These are phyloP conservation scores for Fusarium duplospermum DNA, from an alignment of 2,329 filamentous ascomycete genomes.

Conservation along the genomic window DNA sequence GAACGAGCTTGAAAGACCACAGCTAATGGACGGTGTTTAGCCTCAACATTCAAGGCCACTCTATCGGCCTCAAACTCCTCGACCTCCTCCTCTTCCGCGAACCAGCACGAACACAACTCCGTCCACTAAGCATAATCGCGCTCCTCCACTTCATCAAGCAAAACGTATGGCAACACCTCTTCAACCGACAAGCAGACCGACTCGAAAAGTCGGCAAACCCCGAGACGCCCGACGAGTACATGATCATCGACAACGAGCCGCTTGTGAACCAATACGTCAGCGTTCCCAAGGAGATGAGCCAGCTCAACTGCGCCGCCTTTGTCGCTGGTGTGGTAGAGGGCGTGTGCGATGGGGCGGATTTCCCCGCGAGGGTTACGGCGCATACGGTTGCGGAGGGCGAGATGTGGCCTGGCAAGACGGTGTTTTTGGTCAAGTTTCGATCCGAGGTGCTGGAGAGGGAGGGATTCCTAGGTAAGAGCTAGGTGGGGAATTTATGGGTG, in stretches of 20 bases:
- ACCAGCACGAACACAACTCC: slow-evolving; percentile 74
- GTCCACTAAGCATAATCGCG: slow-evolving; percentile 88
- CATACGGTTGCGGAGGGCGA: slow-evolving; percentile 81
- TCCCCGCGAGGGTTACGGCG: slow-evolving; percentile 88
- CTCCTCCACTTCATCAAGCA: slow-evolving; percentile 97
- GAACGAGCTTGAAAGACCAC: background rate
- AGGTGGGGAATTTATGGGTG: background rate
- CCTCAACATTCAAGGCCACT: slow-evolving; percentile 91
- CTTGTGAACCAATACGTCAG: slow-evolving; percentile 94
- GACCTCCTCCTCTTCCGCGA: slow-evolving; percentile 93
- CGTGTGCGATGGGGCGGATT: slow-evolving; percentile 91
- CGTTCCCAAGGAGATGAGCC: slow-evolving; percentile 93
- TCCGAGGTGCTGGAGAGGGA: slow-evolving; percentile 93
- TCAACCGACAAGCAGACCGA: slow-evolving; percentile 88
- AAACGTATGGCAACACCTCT: slow-evolving; percentile 91
- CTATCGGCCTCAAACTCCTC: slow-evolving; percentile 92
- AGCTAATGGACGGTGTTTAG: slow-evolving; percentile 55
- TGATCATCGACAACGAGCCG: slow-evolving; percentile 99
- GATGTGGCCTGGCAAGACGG: slow-evolving; percentile 96
- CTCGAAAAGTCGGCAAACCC: slow-evolving; percentile 89
- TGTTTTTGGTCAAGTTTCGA: slow-evolving; percentile 94
- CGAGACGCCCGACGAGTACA: slow-evolving; percentile 92
- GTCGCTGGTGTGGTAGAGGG: slow-evolving; percentile 96
- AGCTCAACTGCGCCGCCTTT: slow-evolving; percentile 95
- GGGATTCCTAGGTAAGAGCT: slow-evolving; percentile 76